phyloP scores from a whole-genome alignment of 108 stramenopile genomes.

The Skeletonema costatum region DNA sequence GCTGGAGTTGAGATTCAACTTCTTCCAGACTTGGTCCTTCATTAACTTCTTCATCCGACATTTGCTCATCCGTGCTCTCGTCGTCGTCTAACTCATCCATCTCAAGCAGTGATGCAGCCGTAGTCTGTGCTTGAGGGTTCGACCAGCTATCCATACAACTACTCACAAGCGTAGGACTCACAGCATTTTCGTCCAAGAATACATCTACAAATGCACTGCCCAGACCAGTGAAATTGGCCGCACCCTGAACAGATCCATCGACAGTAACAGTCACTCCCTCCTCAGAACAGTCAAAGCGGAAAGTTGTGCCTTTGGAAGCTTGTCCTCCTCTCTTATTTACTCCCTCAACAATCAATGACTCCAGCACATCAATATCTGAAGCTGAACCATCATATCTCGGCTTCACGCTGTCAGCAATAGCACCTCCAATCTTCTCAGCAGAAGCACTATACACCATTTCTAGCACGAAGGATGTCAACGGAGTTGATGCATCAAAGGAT shows the following conservation, averaged over 20 bases:
- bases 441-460: constrained; percentile 86
- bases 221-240: constrained; percentile 56
- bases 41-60: background rate
- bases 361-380: constrained; percentile 47
- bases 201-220: constrained; percentile 60
- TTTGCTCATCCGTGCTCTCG: too few species aligned
- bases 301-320: constrained; percentile 49
- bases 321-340: constrained; percentile 64
- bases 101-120: too few species aligned
- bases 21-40: background rate
- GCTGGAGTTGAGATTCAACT: background rate
- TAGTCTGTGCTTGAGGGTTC: background rate
- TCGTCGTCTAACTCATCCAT: too few species aligned
- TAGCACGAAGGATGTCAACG: constrained; percentile 47
- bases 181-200: constrained; percentile 79
- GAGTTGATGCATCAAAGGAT: constrained; percentile 15
- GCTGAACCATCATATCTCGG: constrained; percentile 45
- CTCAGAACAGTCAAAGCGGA: constrained; percentile 68
- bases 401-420: constrained; percentile 78
- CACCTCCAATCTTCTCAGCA: constrained; percentile 82
- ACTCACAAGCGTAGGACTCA: constrained; percentile 62
- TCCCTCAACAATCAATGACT: constrained; percentile 48
- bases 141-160: constrained; percentile 53
- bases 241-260: constrained; percentile 65
- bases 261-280: constrained; percentile 69